These are phyloP conservation scores for Rhodotorula babjevae DNA, from an alignment of 768 basidiomycete species.

Conservation along the genomic window DNA sequence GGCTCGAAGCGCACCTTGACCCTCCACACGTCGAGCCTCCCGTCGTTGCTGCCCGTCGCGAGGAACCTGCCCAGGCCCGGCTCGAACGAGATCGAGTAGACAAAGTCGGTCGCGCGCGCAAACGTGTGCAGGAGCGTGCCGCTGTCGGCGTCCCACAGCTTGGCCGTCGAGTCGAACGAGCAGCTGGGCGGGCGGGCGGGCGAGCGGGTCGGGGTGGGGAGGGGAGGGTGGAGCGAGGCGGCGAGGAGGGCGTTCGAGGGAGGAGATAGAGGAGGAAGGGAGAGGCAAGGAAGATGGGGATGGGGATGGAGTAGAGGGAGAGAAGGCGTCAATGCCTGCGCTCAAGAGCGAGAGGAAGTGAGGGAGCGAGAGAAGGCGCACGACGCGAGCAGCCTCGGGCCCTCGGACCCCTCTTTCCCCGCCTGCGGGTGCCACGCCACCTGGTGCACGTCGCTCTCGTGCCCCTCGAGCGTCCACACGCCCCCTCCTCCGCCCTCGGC, in stretches of 20 bases:
- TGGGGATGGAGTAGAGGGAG: too few species aligned
- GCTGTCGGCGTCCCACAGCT: slow-evolving; percentile 75
- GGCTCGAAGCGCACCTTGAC: slow-evolving; percentile 54
- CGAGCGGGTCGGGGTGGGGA: too few species aligned
- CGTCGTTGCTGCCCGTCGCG: slow-evolving; percentile 75
- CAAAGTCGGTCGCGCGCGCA: slow-evolving; percentile 63
- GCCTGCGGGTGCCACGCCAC: slow-evolving; percentile 38
- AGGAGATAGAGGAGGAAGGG: too few species aligned
- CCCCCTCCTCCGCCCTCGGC: slow-evolving; percentile 13
- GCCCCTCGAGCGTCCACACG: slow-evolving; percentile 35
- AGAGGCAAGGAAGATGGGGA: too few species aligned
- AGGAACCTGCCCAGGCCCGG: slow-evolving; percentile 63
- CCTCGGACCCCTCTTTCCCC: slow-evolving; percentile 7
- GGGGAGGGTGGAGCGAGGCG: too few species aligned
- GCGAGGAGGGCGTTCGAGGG: too few species aligned
- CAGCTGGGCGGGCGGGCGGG: slow-evolving; percentile 51
- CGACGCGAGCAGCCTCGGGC: slow-evolving; percentile 38
- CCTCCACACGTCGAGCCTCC: slow-evolving; percentile 67
- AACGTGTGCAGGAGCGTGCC: slow-evolving; percentile 71
- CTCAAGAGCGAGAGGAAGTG: neutral
- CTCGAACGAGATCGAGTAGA: slow-evolving; percentile 71
- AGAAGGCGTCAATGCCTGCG: neutral
- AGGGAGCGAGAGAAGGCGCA: slow-evolving; percentile 1
- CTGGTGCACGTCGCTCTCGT: slow-evolving; percentile 40
- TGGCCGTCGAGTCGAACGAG: slow-evolving; percentile 73